These are phyloP conservation scores for Pyropia yezoensis DNA, from an alignment of 23 red algal species.

Conservation along the genomic window DNA sequence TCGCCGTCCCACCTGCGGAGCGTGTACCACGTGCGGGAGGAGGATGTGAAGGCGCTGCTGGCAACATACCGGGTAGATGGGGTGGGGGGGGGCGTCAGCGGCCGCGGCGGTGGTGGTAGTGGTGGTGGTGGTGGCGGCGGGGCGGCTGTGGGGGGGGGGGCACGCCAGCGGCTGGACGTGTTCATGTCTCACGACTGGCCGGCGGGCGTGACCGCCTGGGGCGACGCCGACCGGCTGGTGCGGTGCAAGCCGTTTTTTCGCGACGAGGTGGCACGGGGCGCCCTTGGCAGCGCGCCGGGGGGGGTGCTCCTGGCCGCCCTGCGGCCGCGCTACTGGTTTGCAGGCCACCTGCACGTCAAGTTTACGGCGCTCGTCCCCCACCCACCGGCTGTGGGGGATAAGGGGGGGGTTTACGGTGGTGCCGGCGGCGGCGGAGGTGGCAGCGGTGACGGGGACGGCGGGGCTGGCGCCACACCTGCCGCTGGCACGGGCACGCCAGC, in stretches of 20 bases:
- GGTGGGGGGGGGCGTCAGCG: background rate
- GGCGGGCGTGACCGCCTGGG: conserved; percentile 43
- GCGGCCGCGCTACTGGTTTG: conserved; percentile 76
- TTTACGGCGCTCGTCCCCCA: conserved; percentile 64
- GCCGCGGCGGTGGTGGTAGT: background rate
- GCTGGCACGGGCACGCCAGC: too few relatives aligned
- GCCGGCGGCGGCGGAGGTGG: too few relatives aligned
- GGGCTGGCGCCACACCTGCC: background rate
- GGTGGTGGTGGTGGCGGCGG: background rate
- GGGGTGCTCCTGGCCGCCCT: conserved; percentile 22
- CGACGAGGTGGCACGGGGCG: conserved; percentile 33
- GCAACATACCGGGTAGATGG: background rate
- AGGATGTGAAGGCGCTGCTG: conserved; percentile 44
- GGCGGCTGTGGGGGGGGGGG: background rate
- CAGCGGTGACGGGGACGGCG: background rate
- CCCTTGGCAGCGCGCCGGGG: conserved; percentile 47
- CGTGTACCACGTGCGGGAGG: conserved; percentile 80
- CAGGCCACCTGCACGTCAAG: conserved; percentile 83
- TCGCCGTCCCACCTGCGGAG: conserved; percentile 26
- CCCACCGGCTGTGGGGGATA: too few relatives aligned
- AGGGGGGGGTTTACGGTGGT: too few relatives aligned
- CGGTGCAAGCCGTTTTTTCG: conserved; percentile 74
- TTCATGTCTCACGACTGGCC: conserved; percentile 95
- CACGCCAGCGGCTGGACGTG: conserved; percentile 43
- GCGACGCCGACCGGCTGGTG: conserved; percentile 41